Evolutionary conservation across 176 grass and related monocot genomes (phyloP), one percentile per base, ranked within the genome.

Genomic region (Musa acuminata): DNA sequence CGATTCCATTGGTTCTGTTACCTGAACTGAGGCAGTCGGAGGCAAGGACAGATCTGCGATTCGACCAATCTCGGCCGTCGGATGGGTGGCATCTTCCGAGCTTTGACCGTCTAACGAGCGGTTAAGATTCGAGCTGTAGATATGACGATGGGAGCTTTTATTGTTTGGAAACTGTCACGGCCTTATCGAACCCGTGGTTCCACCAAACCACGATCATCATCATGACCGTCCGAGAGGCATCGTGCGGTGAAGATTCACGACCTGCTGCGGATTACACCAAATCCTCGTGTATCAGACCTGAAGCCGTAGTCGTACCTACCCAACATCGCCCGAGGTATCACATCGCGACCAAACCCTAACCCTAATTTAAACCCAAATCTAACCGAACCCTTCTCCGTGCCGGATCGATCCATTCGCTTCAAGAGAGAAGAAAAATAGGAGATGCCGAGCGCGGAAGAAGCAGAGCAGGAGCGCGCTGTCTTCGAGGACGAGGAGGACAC

Each of bases 341-440:
- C 43, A 19, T 51, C 67, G 9, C 16, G 72, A 74, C 52, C 72
- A 74, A 74, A 74, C 72, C 72, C 72, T 74, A 74, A 74, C 72
- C 72, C 72, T 74, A 74, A 74, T 74, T 74, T 74, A 74, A 74
- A 14, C 72, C 53, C 72, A 55, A 55, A 74, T 74, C 72, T 49
- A 53, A 12, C 49, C 68, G 13, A 71, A 53, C 71, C 49, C 49
- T 16, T 49, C 43, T 7, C 69, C 26, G 8, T 11, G 8, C 49
- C 64, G 11, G 51, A 17, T 54, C 71, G 71, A 73, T 73, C 52
- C 9, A 27, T 26, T 20, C 12, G 69, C 0, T 50, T 16, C 49
- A 51, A 50, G 24, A 16, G 23, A 43, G 24, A 67, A 26, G 11
- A 13, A 21, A 51, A 23, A 72, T 13, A 27, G 24, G 52, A 8